phyloP scores from a whole-genome alignment of 140 eudicot genomes.

The Senecio squalidus region DNA sequence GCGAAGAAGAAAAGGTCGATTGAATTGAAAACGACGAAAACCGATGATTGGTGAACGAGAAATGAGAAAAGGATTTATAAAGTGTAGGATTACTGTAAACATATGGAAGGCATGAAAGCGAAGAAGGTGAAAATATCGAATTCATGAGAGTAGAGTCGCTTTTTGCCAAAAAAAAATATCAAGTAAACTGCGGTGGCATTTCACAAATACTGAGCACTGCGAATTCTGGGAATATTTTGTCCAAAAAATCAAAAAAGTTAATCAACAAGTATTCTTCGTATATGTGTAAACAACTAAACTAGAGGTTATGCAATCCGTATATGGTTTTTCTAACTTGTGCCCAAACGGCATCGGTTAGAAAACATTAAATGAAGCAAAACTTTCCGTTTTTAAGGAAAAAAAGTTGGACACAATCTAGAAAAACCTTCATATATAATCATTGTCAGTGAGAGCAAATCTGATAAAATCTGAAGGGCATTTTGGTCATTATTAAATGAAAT shows the following conservation, averaged over 20 bases:
- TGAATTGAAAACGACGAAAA: conserved; percentile 13
- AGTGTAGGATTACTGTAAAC: conserved; percentile 17
- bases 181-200: conserved; percentile 6
- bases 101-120: conserved; percentile 32
- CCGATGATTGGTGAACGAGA: not conserved
- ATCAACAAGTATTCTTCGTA: too few relatives aligned
- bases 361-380: too few relatives aligned
- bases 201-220: not conserved
- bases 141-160: conserved; percentile 25
- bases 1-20: conserved; percentile 23
- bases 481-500: too few relatives aligned
- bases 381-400: too few relatives aligned
- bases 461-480: too few relatives aligned
- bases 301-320: too few relatives aligned
- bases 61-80: conserved; percentile 2
- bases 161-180: not conserved
- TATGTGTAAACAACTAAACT: too few relatives aligned
- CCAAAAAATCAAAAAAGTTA: not conserved
- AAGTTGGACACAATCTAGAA: too few relatives aligned
- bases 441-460: too few relatives aligned
- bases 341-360: too few relatives aligned
- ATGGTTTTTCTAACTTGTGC: too few relatives aligned
- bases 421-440: too few relatives aligned
- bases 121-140: conserved; percentile 29
- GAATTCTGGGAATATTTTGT: not conserved